phyloP scores from a whole-genome alignment of 2,329 filamentous ascomycete genomes.

The Mycogone perniciosa region DNA sequence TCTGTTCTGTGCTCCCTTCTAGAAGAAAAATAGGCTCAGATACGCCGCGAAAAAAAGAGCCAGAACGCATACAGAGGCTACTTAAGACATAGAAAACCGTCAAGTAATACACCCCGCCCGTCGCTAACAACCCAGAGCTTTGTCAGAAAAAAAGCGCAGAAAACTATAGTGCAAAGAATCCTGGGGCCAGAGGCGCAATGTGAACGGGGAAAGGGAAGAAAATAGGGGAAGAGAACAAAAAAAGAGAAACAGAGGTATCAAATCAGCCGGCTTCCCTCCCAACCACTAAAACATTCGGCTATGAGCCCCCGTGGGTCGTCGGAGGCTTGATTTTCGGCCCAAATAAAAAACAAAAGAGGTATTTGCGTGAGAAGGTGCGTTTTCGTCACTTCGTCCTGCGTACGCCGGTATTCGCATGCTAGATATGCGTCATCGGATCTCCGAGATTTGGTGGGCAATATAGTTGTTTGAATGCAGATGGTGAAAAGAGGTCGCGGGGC shows the following conservation, averaged over 20 bases:
- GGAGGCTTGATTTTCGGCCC: slow-evolving; percentile 19
- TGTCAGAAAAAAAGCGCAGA: slow-evolving; percentile 18
- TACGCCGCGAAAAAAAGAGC: slow-evolving; percentile 6
- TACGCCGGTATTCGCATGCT: slow-evolving; percentile 31
- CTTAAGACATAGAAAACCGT: slow-evolving; percentile 27
- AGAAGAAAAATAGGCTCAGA: slow-evolving; percentile 3
- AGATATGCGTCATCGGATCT: slow-evolving; percentile 24
- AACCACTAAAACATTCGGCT: slow-evolving; percentile 20
- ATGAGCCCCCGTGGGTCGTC: slow-evolving; percentile 19
- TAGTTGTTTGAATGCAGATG: slow-evolving; percentile 27
- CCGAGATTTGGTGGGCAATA: slow-evolving; percentile 25
- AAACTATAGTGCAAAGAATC: slow-evolving; percentile 31
- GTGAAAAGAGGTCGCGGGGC: slow-evolving; percentile 20
- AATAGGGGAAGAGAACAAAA: slow-evolving; percentile 12
- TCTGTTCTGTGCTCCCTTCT: slow-evolving; percentile 6
- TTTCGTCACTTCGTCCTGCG: slow-evolving; percentile 36
- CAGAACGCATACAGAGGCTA: slow-evolving; percentile 21
- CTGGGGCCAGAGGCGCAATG: slow-evolving; percentile 19
- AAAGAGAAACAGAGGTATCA: slow-evolving; percentile 29
- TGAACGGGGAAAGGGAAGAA: slow-evolving; percentile 15
- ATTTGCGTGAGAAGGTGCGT: slow-evolving; percentile 27
- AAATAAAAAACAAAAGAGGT: slow-evolving; percentile 18
- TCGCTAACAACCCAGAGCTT: slow-evolving; percentile 24
- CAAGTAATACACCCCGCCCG: slow-evolving; percentile 32
- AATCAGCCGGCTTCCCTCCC: slow-evolving; percentile 24